Evolutionary conservation across 1,284 basidiomycete species (phyloP).

Genomic region (Cystobasidiaceae sp.): DNA sequence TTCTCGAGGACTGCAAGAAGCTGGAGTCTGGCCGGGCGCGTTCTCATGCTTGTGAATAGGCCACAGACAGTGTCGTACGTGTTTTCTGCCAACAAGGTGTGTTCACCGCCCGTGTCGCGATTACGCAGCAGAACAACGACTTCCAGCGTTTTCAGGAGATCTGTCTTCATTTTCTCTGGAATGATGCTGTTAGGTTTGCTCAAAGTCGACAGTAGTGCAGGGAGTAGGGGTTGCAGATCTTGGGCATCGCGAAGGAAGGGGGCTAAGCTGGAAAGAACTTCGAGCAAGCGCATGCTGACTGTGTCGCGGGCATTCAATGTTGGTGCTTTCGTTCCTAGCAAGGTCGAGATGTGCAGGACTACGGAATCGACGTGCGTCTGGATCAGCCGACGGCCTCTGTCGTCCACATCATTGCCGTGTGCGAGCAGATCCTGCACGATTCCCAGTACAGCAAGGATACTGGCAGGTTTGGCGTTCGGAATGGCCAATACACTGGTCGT

Average conservation of each 20-base stretch:
- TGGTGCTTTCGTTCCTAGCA: slow-evolving; percentile 60
- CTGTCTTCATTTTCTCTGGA: slow-evolving; percentile 79
- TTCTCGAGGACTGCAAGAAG: slow-evolving; percentile 62
- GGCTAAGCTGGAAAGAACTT: slow-evolving; percentile 72
- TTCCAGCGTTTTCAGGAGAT: slow-evolving; percentile 72
- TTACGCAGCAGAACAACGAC: slow-evolving; percentile 68
- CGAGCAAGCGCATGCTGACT: slow-evolving; percentile 74
- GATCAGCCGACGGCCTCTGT: slow-evolving; percentile 58
- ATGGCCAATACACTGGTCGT: slow-evolving; percentile 76
- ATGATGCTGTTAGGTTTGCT: slow-evolving; percentile 70
- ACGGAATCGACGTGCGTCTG: slow-evolving; percentile 71
- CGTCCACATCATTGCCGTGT: slow-evolving; percentile 50
- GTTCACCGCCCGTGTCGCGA: slow-evolving; percentile 46
- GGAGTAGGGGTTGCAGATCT: slow-evolving; percentile 70
- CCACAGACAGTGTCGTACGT: slow-evolving; percentile 65
- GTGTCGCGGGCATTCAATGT: slow-evolving; percentile 58
- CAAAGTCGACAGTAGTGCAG: slow-evolving; percentile 73
- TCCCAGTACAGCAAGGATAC: slow-evolving; percentile 68
- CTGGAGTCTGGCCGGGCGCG: slow-evolving; percentile 61
- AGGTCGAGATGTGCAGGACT: slow-evolving; percentile 64
- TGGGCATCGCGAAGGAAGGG: slow-evolving; percentile 63
- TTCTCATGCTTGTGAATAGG: slow-evolving; percentile 69
- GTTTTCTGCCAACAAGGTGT: slow-evolving; percentile 43
- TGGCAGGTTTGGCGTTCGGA: slow-evolving; percentile 77
- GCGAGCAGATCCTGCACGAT: slow-evolving; percentile 70